Percentiles rank a stretch among this genome's conserved stretches.
Conservation (phyloP, 768 basidiomycete genomes). For the Termitomyces sp. region DNA sequence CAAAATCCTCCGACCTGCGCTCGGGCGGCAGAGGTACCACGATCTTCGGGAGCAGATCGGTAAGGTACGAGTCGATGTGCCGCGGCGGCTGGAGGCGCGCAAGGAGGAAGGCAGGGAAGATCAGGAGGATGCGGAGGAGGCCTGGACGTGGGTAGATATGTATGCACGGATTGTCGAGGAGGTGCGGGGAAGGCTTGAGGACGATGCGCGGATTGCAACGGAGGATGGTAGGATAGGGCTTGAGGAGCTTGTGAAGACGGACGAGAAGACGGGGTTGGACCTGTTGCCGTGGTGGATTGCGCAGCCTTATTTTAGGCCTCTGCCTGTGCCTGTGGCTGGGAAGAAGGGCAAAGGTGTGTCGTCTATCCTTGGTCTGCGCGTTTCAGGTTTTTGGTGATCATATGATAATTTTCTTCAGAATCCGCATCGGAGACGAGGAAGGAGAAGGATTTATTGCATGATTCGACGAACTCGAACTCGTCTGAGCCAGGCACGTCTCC, state of each 20-base stretch:
- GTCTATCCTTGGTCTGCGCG: not conserved
- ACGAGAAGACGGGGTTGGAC: not conserved
- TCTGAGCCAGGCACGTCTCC: not conserved
- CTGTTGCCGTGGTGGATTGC: not conserved
- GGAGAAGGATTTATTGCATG: not conserved
- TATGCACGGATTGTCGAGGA: not conserved
- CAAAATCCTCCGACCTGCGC: constrained; percentile 80
- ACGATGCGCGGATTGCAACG: not conserved
- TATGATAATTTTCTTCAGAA: not conserved
- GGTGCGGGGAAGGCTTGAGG: not conserved
- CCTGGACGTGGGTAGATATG: not conserved
- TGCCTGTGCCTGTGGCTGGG: not conserved
- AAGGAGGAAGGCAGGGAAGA: not conserved
- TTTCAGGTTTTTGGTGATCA: not conserved
- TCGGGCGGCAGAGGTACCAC: constrained; percentile 37
- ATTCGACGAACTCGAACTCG: not conserved
- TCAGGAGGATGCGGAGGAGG: not conserved
- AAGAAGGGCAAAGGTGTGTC: not conserved
- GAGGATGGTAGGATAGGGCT: not conserved
- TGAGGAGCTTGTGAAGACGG: not conserved
- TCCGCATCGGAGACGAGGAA: not conserved
- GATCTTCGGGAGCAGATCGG: not conserved
- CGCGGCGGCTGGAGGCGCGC: not conserved
- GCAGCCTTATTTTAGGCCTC: not conserved
- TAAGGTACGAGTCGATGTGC: not conserved